Percentiles rank a stretch among this genome's conserved stretches.
phyloP scores from a whole-genome alignment of 2,329 filamentous ascomycete species.

The Curvularia spicifera region DNA sequence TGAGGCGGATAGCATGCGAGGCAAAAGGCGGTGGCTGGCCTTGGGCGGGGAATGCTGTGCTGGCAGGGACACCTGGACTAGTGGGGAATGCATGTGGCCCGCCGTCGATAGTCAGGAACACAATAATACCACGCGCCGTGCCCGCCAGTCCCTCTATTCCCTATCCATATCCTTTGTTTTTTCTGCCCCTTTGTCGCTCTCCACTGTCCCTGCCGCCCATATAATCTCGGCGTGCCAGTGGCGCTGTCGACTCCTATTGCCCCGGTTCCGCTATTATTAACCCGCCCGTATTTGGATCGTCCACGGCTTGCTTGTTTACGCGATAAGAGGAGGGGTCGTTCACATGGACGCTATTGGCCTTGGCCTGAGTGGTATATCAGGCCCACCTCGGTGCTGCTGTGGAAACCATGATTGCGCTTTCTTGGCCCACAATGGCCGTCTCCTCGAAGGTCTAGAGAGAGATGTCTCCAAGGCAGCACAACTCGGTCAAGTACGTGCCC shows the following conservation, averaged over 20 bases:
- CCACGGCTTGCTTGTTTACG: conserved; percentile 2
- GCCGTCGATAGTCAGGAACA: conserved; percentile 19
- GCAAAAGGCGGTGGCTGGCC: conserved; percentile 18
- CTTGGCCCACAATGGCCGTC: conserved; percentile 80
- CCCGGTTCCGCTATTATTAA: conserved; percentile 10
- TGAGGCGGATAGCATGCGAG: conserved; percentile 1
- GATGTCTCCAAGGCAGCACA: conserved; percentile 86
- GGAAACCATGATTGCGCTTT: conserved; percentile 79
- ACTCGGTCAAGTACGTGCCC: conserved; percentile 80
- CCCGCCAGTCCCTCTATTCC: conserved; percentile 3
- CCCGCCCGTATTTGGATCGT: conserved; percentile 3
- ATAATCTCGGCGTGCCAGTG: conserved; percentile 29
- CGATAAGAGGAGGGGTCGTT: conserved; percentile 19
- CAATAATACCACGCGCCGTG: conserved; percentile 20
- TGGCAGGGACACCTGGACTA: conserved; percentile 20
- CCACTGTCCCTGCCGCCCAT: conserved; percentile 10
- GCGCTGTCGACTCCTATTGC: conserved; percentile 11
- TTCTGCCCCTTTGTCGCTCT: conserved; percentile 9
- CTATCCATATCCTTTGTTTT: conserved; percentile 4
- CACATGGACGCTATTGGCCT: conserved; percentile 29
- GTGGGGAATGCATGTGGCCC: conserved; percentile 10
- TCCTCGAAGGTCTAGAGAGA: conserved; percentile 79
- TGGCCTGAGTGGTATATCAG: conserved; percentile 41
- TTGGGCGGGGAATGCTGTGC: conserved; percentile 24
- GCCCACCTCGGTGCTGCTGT: conserved; percentile 73